Percentiles rank a stretch among this genome's conserved stretches.
Conservation (phyloP, 2,329 filamentous ascomycete species). For the Scytalidium sp. region DNA sequence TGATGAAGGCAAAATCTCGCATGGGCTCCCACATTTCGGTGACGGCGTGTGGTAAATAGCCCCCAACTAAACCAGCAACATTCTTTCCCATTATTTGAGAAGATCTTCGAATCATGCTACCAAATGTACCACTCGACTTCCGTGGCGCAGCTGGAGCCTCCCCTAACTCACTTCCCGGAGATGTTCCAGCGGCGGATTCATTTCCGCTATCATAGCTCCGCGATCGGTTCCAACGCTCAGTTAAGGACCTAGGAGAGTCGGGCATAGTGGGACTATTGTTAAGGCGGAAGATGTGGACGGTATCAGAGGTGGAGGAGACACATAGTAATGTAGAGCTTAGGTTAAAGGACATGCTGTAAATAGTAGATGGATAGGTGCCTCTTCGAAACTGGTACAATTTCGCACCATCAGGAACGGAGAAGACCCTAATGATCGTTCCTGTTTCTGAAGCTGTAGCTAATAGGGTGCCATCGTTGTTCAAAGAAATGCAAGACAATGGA, state of each 20-base stretch:
- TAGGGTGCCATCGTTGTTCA: constrained; percentile 89
- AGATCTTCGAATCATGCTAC: constrained; percentile 88
- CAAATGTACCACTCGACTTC: constrained; percentile 71
- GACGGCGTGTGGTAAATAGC: constrained; percentile 88
- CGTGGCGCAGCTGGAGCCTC: constrained; percentile 31
- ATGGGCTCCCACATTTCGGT: constrained; percentile 97
- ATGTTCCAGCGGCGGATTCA: constrained; percentile 41
- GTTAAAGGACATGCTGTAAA: constrained; percentile 99
- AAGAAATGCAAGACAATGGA: constrained; percentile 81
- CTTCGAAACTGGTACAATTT: constrained; percentile 96
- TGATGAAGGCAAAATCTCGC: constrained; percentile 95
- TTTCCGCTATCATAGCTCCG: constrained; percentile 54
- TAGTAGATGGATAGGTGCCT: constrained; percentile 91
- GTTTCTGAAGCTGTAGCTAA: constrained; percentile 96
- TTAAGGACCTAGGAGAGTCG: constrained; percentile 29
- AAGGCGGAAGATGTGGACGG: constrained; percentile 92
- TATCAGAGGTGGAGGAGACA: constrained; percentile 94
- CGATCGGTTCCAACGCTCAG: constrained; percentile 25
- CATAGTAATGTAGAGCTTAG: constrained; percentile 88
- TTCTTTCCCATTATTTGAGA: constrained; percentile 91
- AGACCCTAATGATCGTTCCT: constrained; percentile 94
- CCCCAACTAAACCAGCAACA: constrained; percentile 84
- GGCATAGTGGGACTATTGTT: constrained; percentile 34
- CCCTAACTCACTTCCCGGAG: constrained; percentile 24
- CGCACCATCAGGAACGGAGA: constrained; percentile 83